phyloP scores from a whole-genome alignment of 2,329 filamentous ascomycete species.

The Alternaria sp. region DNA sequence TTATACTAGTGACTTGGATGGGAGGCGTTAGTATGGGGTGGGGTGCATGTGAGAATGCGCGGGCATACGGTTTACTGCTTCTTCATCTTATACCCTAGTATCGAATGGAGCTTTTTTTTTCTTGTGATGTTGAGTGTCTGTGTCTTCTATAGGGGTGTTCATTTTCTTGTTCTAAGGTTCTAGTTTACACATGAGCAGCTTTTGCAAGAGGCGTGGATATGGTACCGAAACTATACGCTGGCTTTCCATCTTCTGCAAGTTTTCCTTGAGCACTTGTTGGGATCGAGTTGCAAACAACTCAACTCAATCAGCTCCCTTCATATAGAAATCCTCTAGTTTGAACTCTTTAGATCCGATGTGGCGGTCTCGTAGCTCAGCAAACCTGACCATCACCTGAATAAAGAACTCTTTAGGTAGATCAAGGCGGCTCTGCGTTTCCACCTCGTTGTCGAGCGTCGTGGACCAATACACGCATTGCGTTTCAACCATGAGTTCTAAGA shows the following conservation, averaged over 20 bases:
- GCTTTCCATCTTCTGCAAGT: background rate
- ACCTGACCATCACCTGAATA: background rate
- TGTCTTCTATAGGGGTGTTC: background rate
- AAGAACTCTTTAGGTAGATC: background rate
- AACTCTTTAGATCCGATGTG: background rate
- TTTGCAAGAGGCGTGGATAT: background rate
- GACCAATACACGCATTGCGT: background rate
- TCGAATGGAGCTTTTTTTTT: slow-evolving; percentile 17
- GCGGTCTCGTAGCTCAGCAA: background rate
- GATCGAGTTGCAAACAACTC: background rate
- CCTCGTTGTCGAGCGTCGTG: background rate
- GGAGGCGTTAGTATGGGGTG: background rate
- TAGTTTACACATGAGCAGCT: background rate
- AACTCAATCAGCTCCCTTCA: too few relatives aligned
- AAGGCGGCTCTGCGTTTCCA: background rate
- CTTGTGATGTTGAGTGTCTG: background rate
- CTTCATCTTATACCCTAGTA: slow-evolving; percentile 26
- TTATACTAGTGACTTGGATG: background rate
- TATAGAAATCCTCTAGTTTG: background rate
- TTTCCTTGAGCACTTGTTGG: background rate
- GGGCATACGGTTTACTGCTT: slow-evolving; percentile 8
- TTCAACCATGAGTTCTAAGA: background rate
- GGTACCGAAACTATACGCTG: background rate
- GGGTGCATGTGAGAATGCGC: background rate
- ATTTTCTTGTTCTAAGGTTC: background rate